Evolutionary conservation across 225 moss, liverwort and hornwort genomes (phyloP).

Genomic region (Polytrichum formosum): DNA sequence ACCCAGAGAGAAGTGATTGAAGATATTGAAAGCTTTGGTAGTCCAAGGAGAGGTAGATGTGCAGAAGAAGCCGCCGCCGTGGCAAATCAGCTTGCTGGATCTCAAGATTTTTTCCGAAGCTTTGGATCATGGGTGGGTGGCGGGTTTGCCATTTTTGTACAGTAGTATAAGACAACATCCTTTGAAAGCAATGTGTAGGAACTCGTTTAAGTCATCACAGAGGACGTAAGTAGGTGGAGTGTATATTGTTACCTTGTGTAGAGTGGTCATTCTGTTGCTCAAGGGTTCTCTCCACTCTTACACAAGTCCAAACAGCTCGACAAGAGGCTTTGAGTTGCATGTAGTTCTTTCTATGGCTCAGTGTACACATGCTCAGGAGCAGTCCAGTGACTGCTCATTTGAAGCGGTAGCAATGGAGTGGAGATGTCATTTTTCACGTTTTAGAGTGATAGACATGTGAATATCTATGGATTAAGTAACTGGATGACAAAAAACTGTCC

Average conservation of each 20-base stretch:
- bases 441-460: no score
- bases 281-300: no score
- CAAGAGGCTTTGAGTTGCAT: no score
- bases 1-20: conserved; percentile 50
- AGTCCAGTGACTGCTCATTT: conserved; percentile 31
- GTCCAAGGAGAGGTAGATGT: conserved; percentile 28
- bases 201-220: no score
- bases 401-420: conserved; percentile 23
- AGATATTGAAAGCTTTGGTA: conserved; percentile 45
- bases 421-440: no score
- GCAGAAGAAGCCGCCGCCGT: conserved; percentile 14
- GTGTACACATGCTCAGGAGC: conserved; percentile 53
- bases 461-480: no score
- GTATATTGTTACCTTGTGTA: no score
- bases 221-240: no score
- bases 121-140: conserved; percentile 40
- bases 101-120: conserved; percentile 10
- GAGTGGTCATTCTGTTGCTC: no score
- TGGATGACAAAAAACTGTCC: no score
- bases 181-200: no score
- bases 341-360: conserved; percentile 15
- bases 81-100: conserved; percentile 5
- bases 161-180: conserved; percentile 8
- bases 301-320: no score
- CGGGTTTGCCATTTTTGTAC: conserved; percentile 38